Evolutionary conservation across 495 filamentous ascomycete genomes (phyloP), one percentile per base, ranked within the genome.

Genomic region (Bathelium albidoporum): DNA sequence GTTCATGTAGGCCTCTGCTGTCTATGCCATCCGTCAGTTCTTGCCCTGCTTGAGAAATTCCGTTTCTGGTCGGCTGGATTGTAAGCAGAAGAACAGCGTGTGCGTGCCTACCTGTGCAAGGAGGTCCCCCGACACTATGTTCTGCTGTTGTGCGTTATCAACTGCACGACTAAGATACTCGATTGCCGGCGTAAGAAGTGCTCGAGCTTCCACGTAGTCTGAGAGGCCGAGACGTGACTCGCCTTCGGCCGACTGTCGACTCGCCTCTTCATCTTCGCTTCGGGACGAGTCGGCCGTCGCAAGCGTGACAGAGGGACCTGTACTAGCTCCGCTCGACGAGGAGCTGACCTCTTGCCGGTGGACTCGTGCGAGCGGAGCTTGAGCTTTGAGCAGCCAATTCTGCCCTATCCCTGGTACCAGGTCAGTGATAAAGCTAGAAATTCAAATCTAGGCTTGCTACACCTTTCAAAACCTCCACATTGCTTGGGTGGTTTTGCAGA

Each of bases 1-100:
- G 49, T 74, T 78, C 75, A 83, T 83, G 65, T 75, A 78, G 32
- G 80, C 77, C 71, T 82, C 79, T 1, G 80, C 80, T 32, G 76
- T 72, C 80, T 82, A 65, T 62, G 20, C 20, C 24, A 59, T 7
- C n/a, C 22, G 45, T 68, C 61, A 68, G 44, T 52, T 63, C 49
- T 58, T 32, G 49, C 45, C 44, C 41, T 26, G 20, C 9, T 29
- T 49, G 20, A 5, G 5, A 49, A 10, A 22, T 16, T 18, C 5
- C 5, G 20, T 10, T 49, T 16, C 12, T 16, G 5, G 9, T 49
- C 12, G 44, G 12, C 44, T 18, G 5, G 5, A 12, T 18, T 16
- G 11, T 22, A 20, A 36, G 7, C 24, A 49, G n/a, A 10, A 29
- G 18, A 62, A 24, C 26, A 60, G 32, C 31, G 18, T 22, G 58